Evolutionary conservation across 169 alveolate species (phyloP), one percentile per base, ranked within the genome.

Genomic region (Plasmodium cynomolgi): DNA sequence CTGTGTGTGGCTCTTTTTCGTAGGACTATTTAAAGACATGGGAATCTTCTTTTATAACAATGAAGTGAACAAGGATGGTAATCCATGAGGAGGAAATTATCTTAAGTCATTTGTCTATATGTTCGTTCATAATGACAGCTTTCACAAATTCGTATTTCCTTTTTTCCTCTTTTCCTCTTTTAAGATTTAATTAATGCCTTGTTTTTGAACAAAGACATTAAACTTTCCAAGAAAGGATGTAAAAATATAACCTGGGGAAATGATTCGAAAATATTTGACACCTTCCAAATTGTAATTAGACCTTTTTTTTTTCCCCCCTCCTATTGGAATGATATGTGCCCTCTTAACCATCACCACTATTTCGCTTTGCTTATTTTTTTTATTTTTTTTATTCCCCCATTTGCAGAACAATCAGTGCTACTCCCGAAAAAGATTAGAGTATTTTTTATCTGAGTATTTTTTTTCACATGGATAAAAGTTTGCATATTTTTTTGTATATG

Each of bases 341-440:
- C 29, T 26, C 37, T 31, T 31, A 33, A 15, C 3, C 1, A 15
- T 23, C 37, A 41, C 39, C 79, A 31, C 75, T 47, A 84, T 23
- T 23, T 13, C 15, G 39, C 11, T 34, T 74, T 31, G 31, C 56
- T 73, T 41, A 29, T 62, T 34, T 26, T 54, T 39, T 50, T 86
- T 86, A 29, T 86, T 47, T 58, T 86, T 80, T 33, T 50, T 68
- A 37, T 68, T 15, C 50, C 83, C 62, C 62, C 26, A 13, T 91
- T 68, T 91, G 33, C 75, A 91, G 95, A 80, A 81, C 56, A 91
- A 91, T 81, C 44, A n/a, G 74, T 81, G 91, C 58, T 91, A 91
- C 39, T 91, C 95, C 39, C 83, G 95, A 68, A 91, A 91, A 81
- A 80, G 74, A 37, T 73, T 91, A 72, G 95, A 91, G 47, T 81